Evolutionary conservation across 2,329 filamentous ascomycete species (phyloP).

Genomic region (Malbranchea cinnamomea): DNA sequence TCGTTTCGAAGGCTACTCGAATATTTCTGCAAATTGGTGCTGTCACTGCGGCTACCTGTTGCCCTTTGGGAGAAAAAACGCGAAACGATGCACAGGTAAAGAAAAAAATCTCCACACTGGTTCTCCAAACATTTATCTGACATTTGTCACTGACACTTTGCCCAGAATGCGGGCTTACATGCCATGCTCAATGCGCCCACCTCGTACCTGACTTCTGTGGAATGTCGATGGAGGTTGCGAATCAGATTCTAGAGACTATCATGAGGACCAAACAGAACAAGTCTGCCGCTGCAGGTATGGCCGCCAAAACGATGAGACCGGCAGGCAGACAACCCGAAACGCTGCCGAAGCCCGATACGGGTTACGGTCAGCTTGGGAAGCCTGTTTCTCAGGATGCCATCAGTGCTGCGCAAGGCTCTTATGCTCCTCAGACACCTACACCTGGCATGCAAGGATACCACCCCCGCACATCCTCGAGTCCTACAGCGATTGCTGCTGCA

Average conservation of each 20-base stretch:
- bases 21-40: constrained; percentile 98
- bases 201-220: constrained; percentile 97
- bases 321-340: constrained; percentile 30
- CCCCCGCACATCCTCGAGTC: constrained; percentile 34
- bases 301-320: constrained; percentile 51
- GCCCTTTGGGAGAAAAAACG: constrained; percentile 88
- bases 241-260: constrained; percentile 80
- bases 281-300: constrained; percentile 40
- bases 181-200: constrained; percentile 81
- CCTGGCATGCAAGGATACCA: constrained; percentile 27
- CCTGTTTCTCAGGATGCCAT: constrained; percentile 27
- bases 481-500: constrained; percentile 33
- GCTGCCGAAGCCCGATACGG: constrained; percentile 22
- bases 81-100: constrained; percentile 75
- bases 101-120: constrained; percentile 7
- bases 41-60: constrained; percentile 96
- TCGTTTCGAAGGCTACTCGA: constrained; percentile 90
- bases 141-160: constrained; percentile 7
- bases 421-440: constrained; percentile 32
- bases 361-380: constrained; percentile 22
- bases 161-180: constrained; percentile 77
- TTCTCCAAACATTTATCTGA: not conserved
- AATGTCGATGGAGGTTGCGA: constrained; percentile 96
- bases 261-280: constrained; percentile 62
- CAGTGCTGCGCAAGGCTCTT: constrained; percentile 28